Evolutionary conservation across 176 grass and related monocot genomes (phyloP), one percentile per base, ranked within the genome.

Genomic region (Cenchrus americanus): DNA sequence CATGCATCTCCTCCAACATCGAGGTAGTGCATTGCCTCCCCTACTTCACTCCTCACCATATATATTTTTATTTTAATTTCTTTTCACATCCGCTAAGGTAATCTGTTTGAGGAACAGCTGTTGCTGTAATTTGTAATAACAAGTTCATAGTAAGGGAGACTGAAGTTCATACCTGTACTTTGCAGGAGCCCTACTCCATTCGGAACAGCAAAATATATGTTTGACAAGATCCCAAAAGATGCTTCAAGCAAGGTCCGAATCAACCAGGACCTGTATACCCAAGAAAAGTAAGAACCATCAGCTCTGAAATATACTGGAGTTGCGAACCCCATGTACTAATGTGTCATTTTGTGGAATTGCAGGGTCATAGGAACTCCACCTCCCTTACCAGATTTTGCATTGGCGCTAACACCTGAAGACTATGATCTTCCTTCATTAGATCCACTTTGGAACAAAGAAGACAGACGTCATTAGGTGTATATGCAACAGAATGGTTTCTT

Each of bases 161-260:
- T 83, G 49, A 92, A 70, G 52, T 55, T 13, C 26, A 22, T 81
- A 78, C 78, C 69, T 84, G 32, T 76, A 71, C 57, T 87, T 86
- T 86, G 77, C 88, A 99, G 97, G 87, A 94, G 42, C 86, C 89
- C 97, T 49, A 75, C 71, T 85, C 89, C 86, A 10, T 99, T 94
- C 21, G 97, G 96, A 86, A 96, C 91, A 69, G 86, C 87, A 64
- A 96, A 96, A 82, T 94, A 99, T 80, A 71, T 99, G 6, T 90
- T 89, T 42, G 89, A 99, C 66, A 99, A 99, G 71, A 96, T 99
- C 83, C 97, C 93, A 5, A 99, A 92, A 79, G 93, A 99, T 79
- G 91, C 89, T 75, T 96, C 93, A 70, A 99, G 86, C 80, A 99
- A 99, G 75, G 86, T 96, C 63, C 82, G 80, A 80, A 94, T 99